Conservation (phyloP, 176 grass and related monocot species). For the Ensete glaucum region DNA sequence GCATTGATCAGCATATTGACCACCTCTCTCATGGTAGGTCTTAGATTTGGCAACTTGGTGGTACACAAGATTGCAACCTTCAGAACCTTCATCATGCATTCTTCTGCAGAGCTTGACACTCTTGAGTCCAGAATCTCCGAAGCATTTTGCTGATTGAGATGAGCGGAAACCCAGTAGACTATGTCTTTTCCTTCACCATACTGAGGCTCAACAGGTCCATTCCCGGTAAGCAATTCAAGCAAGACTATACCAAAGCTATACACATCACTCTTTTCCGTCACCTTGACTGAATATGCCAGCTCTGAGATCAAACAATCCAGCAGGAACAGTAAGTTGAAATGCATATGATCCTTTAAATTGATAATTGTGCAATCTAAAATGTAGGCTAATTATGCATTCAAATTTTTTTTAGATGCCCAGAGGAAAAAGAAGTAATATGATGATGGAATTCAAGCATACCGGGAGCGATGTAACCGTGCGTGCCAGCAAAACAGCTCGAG, state of each 20-base stretch:
- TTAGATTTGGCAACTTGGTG: constrained; percentile 30
- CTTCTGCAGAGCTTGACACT: constrained; percentile 24
- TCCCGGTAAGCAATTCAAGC: constrained; percentile 56
- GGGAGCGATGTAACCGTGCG: constrained; percentile 62
- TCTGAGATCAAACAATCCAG: constrained; percentile 25
- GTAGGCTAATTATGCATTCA: neutral
- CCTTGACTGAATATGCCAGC: constrained; percentile 50
- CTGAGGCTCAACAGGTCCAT: constrained; percentile 27
- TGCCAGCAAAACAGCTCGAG: constrained; percentile 51
- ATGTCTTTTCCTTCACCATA: constrained; percentile 31
- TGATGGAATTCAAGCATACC: constrained; percentile 24
- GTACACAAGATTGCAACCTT: constrained; percentile 46
- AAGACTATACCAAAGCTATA: constrained; percentile 45
- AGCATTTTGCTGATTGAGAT: constrained; percentile 26
- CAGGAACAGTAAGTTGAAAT: neutral
- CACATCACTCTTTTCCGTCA: constrained; percentile 41
- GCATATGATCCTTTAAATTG: neutral
- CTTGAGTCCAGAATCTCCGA: constrained; percentile 35
- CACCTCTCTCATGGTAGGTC: constrained; percentile 52
- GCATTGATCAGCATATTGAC: constrained; percentile 59
- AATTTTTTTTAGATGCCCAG: neutral
- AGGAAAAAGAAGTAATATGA: neutral
- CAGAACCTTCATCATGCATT: constrained; percentile 50
- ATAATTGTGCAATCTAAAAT: neutral
- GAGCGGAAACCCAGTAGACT: constrained; percentile 34